phyloP scores from a whole-genome alignment of 2,329 filamentous ascomycete species.

The Gremmenia infestans region DNA sequence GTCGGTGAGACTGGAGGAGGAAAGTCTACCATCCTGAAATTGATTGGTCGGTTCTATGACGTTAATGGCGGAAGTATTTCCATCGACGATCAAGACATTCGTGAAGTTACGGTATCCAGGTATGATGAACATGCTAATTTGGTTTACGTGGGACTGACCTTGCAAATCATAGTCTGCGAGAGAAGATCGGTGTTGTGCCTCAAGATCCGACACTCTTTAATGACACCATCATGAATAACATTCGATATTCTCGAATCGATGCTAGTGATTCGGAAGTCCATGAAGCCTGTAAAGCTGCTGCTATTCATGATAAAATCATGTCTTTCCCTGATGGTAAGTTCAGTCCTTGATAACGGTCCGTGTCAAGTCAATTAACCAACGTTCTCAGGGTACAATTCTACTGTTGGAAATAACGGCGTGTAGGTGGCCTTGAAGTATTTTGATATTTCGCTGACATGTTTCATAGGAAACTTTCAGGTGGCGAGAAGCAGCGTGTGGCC shows the following conservation, averaged over 20 bases:
- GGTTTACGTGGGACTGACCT: not conserved
- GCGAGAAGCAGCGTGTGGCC: constrained; percentile 78
- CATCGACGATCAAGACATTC: constrained; percentile 35
- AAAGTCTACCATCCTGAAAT: constrained; percentile 39
- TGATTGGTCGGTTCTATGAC: constrained; percentile 44
- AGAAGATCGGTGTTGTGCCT: constrained; percentile 50
- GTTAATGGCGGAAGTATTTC: constrained; percentile 34
- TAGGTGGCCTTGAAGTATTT: constrained; percentile 37
- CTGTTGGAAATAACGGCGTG: constrained; percentile 37
- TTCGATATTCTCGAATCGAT: constrained; percentile 28
- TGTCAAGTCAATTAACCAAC: not conserved
- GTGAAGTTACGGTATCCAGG: constrained; percentile 41
- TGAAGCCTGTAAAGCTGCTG: constrained; percentile 52
- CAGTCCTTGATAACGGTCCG: not conserved
- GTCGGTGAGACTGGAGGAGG: constrained; percentile 43
- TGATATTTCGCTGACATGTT: constrained; percentile 48
- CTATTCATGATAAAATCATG: constrained; percentile 53
- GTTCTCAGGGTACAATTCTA: constrained; percentile 37
- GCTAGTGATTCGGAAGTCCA: constrained; percentile 28
- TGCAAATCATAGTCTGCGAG: constrained; percentile 27
- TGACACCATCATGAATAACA: constrained; percentile 40
- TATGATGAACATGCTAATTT: constrained; percentile 37
- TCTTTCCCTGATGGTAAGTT: constrained; percentile 54
- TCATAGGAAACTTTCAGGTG: constrained; percentile 76
- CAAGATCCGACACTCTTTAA: constrained; percentile 54